Evolutionary conservation across 2,329 filamentous ascomycete species (phyloP), one percentile per base, ranked within the genome.

Genomic region (Claviceps sp.): DNA sequence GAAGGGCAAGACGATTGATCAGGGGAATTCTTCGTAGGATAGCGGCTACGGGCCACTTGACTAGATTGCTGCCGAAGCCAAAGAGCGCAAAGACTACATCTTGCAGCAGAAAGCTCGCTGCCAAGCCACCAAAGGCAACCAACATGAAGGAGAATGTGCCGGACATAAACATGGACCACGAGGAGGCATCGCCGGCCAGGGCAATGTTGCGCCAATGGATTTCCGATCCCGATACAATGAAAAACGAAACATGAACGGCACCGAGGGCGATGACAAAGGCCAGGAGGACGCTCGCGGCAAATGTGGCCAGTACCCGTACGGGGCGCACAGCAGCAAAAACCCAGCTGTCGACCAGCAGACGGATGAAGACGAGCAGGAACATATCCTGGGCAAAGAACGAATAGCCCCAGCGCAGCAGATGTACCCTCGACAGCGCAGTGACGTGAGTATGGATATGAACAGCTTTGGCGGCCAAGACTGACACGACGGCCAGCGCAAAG

Each of bases 151-250:
- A 61, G 22, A 65, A 43, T 24, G 64, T 48, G 1, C 65, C 66
- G 1, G 64, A 58, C 2, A 67, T 58, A 13, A 69, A 54, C 41
- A 66, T 57, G 14, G 57, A 56, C 54, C 61, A 57, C 1, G 63
- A 63, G 1, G 63, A 61, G 11, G 63, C 55, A 37, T 68, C 67
- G 9, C 58, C 56, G 0, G 60, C 61, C 8, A 67, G 47, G 13
- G 55, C 63, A 22, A 66, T 54, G 47, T 69, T 67, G 44, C 63
- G 60, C 58, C 66, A 66, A 40, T 65, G 66, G 3, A 69, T 60
- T 50, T 69, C 65, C 6, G 61, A 61, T 18, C 65, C 65, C 1
- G 65, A 54, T 2, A 61, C 58, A n/a, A 54, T 42, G 42, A 58
- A 62, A 48, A 64, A 64, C 20, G 59, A 58, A 26, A 59, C 55